Evolutionary conservation across 1,139 yeast species (phyloP), one percentile per base, ranked within the genome.

Genomic region (Sugiyamaella neomexicana): DNA sequence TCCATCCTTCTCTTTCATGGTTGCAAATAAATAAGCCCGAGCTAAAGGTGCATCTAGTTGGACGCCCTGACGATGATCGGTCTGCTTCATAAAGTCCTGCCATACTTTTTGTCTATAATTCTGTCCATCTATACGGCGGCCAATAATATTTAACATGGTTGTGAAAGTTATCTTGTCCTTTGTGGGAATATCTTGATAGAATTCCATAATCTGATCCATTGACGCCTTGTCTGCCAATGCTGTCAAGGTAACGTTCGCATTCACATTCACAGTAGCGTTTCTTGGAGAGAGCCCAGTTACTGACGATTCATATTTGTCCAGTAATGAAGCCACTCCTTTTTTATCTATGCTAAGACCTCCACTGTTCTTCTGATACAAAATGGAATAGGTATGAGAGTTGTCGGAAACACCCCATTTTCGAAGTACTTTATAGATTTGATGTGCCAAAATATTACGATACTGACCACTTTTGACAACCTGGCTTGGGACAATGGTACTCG

Each of bases 321-420:
- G 13, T 15, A 53, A 15, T 5, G 25, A 7, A 1, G 44, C 50
- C 20, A 40, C 42, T 25, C 43, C 43, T 17, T 43, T 46, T 12
- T 37, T 20, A 41, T 48, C 45, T n/a, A 17, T 16, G 12, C 16
- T n/a, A 4, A 29, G 15, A 1, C 29, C 20, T 8, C 40, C 32
- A 27, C 23, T 43, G 12, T 32, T 42, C 10, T 32, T 29, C 47
- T 45, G 45, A 8, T 43, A 20, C 10, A 56, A 31, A 23, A 54
- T 50, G 23, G 52, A 48, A 31, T 55, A 52, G 0, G 60, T 58
- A 15, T 49, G 48, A 27, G 53, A 58, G 23, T 55, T 57, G 23
- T 58, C 62, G 20, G 55, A 55, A 5, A 59, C 57, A 16, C 62
- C 62, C 62, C 62, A 59, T 45, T 59, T 50, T 16, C 47, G 34